These are phyloP conservation scores for Lachancea fermentati DNA, from an alignment of 805 yeast species.

Conservation along the genomic window DNA sequence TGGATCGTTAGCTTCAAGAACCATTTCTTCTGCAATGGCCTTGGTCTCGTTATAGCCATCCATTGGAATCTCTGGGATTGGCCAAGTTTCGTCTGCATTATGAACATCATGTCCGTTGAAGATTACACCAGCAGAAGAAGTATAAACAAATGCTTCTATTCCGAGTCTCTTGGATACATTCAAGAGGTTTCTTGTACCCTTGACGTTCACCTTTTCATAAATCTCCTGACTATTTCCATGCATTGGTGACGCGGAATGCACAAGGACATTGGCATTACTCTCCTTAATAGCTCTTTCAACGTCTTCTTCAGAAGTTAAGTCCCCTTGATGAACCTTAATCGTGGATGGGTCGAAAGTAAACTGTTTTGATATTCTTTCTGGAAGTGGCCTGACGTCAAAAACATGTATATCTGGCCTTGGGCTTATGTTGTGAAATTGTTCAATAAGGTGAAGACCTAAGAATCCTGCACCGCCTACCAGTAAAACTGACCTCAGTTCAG, in stretches of 20 bases:
- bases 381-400: constrained; percentile 86
- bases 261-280: constrained; percentile 66
- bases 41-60: constrained; percentile 96
- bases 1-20: constrained; percentile 64
- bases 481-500: constrained; percentile 43
- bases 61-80: constrained; percentile 88
- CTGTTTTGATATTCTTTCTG: constrained; percentile 60
- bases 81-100: constrained; percentile 93
- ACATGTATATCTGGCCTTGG: constrained; percentile 76
- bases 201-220: constrained; percentile 84
- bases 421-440: constrained; percentile 63
- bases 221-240: constrained; percentile 81
- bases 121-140: constrained; percentile 96
- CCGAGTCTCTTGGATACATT: constrained; percentile 49
- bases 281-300: constrained; percentile 54
- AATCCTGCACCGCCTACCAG: constrained; percentile 96
- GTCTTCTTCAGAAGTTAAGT: constrained; percentile 69
- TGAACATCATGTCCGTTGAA: constrained; percentile 90
- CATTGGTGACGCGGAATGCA: constrained; percentile 95
- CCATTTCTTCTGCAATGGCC: constrained; percentile 82
- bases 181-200: constrained; percentile 76
- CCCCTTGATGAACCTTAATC: constrained; percentile 70
- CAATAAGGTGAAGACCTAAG: constrained; percentile 83
- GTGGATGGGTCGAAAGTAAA: constrained; percentile 64
- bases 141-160: constrained; percentile 72